Base-by-base conservation (phyloP, 2,329 filamentous ascomycete genomes). In the Orbilia javanica region DNA sequence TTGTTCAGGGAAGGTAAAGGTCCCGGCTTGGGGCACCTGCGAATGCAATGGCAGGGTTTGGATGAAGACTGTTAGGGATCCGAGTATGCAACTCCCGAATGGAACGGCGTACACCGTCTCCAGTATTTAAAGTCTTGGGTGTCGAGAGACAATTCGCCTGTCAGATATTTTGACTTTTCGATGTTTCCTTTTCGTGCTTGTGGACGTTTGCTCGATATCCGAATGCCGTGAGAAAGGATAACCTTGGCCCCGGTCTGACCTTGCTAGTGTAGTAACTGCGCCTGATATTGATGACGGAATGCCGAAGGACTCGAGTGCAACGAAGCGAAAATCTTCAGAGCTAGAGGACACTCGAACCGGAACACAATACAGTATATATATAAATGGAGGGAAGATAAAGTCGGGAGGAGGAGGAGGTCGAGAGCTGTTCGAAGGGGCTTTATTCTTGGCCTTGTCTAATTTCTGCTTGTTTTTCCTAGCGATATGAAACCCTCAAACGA, bases 71-170 rank as follows among this genome's bases (percentile, higher is more conserved):
- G 25, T 62, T 77, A 44, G 36, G 66, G 62, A 68, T 77, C 44
- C 62, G 44, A 60, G 53, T 77, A 77, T 77, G 62, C 60, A 77
- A 77, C 73, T 77, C 52, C 73, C 73, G 73, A 69, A 71, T 66
- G 66, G 31, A 66, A 77, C 73, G 22, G 34, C 42, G 57, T 48
- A 27, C 31, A 48, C 64, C 48, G 57, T 65, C 64, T 75, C 60
- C 55, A 48, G 11, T 64, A 48, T 67, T 70, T 55, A 68, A 65
- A 34, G 42, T 42, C 66, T 66, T 42, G 55, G 66, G 31, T 29
- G 55, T 50, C 7, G 52, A 53, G 55, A 70, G 66, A 46, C 5
- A 66, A 66, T 27, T 62, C 60, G 65, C 18, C 52, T 70, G 29
- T 22, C 42, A 39, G 55, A 25, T 50, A 34, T 48, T 74, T 77